Evolutionary conservation across 2,329 filamentous ascomycete genomes (phyloP), one percentile per base, ranked within the genome.

Genomic region (Grosmannia serpens): DNA sequence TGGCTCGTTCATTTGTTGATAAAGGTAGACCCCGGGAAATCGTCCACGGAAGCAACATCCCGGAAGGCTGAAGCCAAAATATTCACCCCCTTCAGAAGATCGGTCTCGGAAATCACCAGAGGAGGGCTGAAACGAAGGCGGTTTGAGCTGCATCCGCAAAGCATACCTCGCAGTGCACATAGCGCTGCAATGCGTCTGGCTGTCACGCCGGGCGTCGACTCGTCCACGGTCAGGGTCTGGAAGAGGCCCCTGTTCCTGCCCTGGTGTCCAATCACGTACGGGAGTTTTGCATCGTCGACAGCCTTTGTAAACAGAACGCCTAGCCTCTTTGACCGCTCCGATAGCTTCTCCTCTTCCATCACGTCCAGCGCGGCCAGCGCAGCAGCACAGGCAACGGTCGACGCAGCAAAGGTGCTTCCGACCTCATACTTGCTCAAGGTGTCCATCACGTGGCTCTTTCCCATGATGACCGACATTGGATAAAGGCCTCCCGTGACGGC

Each of bases 191-290:
- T 57, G 24, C 56, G 56, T 7, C 56, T 35, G 20, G 47, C 56
- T 3, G 56, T 57, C 22, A 57, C 49, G 24, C 38, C 38, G 49
- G 56, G 49, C 13, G 24, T 9, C 7, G 56, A 46, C 33, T 57
- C 56, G 49, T 57, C 56, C 4, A 57, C 26, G 17, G 52, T 50
- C 17, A 57, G 56, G 17, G 56, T 57, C 35, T 57, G 56, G 35
- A 57, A 57, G 24, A 57, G 56, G 47, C 56, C 56, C 17, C 33
- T 50, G 35, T 57, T 53, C 33, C 56, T 50, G 49, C 56, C 56
- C 17, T 50, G 56, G 49, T 57, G 56, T 49, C 44, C 49, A 1
- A 53, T 35, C 22, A 57, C 6, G 35, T 52, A 53, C 4, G 56
- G 56, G 49, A 57, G 56, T 17, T 57, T 46, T 20, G 56, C 56